These are phyloP conservation scores for Epichloe gansuensis DNA, from an alignment of 2,329 filamentous ascomycete genomes.

Conservation along the genomic window DNA sequence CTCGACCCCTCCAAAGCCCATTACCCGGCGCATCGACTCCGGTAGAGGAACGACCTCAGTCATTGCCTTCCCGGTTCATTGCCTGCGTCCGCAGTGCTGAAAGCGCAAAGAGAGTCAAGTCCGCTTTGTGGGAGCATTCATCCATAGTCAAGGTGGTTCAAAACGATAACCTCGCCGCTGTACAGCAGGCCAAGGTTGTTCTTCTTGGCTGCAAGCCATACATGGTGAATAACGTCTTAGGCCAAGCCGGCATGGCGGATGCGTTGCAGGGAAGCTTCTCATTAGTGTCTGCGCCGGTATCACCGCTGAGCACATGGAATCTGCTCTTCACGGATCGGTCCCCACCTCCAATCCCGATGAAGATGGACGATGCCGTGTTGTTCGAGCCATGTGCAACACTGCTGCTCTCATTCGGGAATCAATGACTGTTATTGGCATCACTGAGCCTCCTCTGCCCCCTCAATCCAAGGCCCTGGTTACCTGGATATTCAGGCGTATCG, in stretches of 20 bases:
- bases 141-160: constrained; percentile 53
- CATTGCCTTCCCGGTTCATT: constrained; percentile 64
- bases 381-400: constrained; percentile 78
- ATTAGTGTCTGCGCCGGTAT: constrained; percentile 75
- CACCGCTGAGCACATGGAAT: constrained; percentile 54
- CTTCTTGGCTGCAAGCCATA: constrained; percentile 74
- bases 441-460: constrained; percentile 43
- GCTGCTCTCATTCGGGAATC: constrained; percentile 66
- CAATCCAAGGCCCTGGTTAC: constrained; percentile 46
- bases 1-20: constrained; percentile 31
- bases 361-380: constrained; percentile 47
- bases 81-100: constrained; percentile 65
- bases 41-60: constrained; percentile 36
- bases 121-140: constrained; percentile 51
- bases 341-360: constrained; percentile 32
- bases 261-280: constrained; percentile 67
- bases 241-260: constrained; percentile 53
- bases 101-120: constrained; percentile 55
- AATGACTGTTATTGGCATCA: constrained; percentile 68
- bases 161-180: constrained; percentile 59
- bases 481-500: constrained; percentile 68
- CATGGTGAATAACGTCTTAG: constrained; percentile 57
- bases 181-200: constrained; percentile 57
- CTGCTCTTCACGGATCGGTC: constrained; percentile 45
- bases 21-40: constrained; percentile 32